Evolutionary conservation across 2,329 filamentous ascomycete species (phyloP).

Genomic region (Clarireedia homoeocarpa): DNA sequence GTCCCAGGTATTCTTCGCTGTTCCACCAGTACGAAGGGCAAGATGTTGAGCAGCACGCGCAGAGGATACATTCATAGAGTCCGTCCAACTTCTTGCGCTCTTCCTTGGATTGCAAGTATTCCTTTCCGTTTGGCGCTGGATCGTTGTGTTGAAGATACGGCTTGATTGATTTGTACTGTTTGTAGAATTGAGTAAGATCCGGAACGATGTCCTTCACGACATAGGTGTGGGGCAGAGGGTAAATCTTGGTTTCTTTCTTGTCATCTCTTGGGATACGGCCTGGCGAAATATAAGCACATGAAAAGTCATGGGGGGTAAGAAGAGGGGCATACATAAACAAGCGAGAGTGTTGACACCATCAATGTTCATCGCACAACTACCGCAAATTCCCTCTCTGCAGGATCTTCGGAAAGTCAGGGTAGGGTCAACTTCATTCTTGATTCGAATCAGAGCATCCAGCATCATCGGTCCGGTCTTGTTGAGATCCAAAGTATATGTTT

Average conservation of each 20-base stretch:
- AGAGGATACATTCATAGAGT: slow-evolving; percentile 98
- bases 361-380: slow-evolving; percentile 99
- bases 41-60: slow-evolving; percentile 97
- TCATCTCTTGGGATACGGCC: slow-evolving; percentile 89
- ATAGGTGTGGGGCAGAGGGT: slow-evolving; percentile 96
- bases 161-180: slow-evolving; percentile 99
- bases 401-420: slow-evolving; percentile 93
- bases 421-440: slow-evolving; percentile 98
- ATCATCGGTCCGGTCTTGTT: slow-evolving; percentile 99
- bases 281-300: slow-evolving; percentile 35
- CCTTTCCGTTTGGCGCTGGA: slow-evolving; percentile 75
- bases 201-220: slow-evolving; percentile 98
- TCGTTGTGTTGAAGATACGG: slow-evolving; percentile 92
- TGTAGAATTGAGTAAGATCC: slow-evolving; percentile 98
- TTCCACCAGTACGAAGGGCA: slow-evolving; percentile 99
- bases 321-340: slow-evolving; percentile 73
- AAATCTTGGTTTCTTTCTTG: slow-evolving; percentile 79
- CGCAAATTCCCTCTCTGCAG: slow-evolving; percentile 97
- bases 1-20: slow-evolving; percentile 94
- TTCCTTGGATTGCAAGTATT: slow-evolving; percentile 82
- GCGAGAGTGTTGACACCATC: slow-evolving; percentile 97
- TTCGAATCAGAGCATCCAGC: slow-evolving; percentile 89
- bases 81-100: slow-evolving; percentile 93
- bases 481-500: slow-evolving; percentile 87
- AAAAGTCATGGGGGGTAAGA: neutral